phyloP scores from a whole-genome alignment of 495 filamentous ascomycete species.

The Cercophora newfieldiana region DNA sequence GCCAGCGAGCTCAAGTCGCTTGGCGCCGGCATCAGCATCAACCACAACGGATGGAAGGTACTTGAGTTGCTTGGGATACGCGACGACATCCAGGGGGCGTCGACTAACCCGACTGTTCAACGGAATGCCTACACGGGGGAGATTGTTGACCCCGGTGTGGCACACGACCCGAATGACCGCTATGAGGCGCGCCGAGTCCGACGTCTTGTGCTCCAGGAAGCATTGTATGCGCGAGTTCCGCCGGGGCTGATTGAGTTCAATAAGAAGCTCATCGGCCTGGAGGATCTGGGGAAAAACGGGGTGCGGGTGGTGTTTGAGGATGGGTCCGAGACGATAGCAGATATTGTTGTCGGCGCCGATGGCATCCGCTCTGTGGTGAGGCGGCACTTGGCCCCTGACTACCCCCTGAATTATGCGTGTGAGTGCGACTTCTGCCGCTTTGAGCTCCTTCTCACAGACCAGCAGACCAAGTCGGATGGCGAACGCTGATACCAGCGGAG shows the following conservation, averaged over 20 bases:
- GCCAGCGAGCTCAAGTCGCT: conserved; percentile 48
- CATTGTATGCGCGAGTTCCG: conserved; percentile 40
- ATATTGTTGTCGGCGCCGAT: conserved; percentile 55
- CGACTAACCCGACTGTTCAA: conserved; percentile 19
- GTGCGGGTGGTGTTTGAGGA: conserved; percentile 43
- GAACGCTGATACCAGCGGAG: neutral
- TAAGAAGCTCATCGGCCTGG: conserved; percentile 39
- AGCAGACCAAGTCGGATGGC: conserved; percentile 17
- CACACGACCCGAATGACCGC: conserved; percentile 23
- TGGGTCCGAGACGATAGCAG: conserved; percentile 36
- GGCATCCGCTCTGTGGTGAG: conserved; percentile 54
- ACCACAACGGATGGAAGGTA: conserved; percentile 44
- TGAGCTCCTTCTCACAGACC: neutral
- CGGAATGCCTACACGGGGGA: conserved; percentile 39
- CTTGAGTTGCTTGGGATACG: conserved; percentile 48
- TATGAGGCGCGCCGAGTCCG: conserved; percentile 14
- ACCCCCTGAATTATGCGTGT: conserved; percentile 33
- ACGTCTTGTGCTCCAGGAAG: conserved; percentile 43
- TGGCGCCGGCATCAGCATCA: conserved; percentile 51
- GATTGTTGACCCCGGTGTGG: conserved; percentile 20
- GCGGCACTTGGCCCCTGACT: conserved; percentile 44
- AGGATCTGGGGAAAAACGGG: conserved; percentile 31
- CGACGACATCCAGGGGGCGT: conserved; percentile 33
- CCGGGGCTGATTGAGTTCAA: conserved; percentile 39
- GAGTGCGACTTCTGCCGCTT: neutral